Evolutionary conservation across 2,329 filamentous ascomycete genomes (phyloP).

Genomic region (Colletotrichum sp.): DNA sequence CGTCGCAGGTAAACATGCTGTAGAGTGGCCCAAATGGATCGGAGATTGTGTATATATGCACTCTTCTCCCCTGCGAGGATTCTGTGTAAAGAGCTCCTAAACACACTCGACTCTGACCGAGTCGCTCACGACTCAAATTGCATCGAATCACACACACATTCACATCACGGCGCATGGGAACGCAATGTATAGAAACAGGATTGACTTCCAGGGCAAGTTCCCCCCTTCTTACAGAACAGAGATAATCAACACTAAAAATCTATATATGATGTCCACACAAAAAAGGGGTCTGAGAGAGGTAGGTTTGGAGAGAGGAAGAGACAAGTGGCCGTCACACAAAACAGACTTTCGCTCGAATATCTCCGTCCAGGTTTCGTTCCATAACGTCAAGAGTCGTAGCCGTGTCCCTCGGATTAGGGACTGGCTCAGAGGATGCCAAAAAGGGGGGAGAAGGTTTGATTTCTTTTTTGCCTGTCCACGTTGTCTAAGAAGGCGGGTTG

Average conservation of each 20-base stretch:
- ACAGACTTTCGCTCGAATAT: constrained; percentile 14
- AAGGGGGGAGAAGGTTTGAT: constrained; percentile 7
- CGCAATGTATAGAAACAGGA: neutral
- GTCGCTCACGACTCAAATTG: neutral
- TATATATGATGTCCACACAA: constrained; percentile 15
- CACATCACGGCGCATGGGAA: neutral
- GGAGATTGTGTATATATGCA: constrained; percentile 17
- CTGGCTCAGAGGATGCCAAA: neutral
- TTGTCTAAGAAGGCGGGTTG: constrained; percentile 2
- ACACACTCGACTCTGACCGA: neutral
- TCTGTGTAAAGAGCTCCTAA: neutral
- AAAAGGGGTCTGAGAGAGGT: neutral
- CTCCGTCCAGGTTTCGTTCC: constrained; percentile 10
- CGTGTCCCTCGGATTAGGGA: neutral
- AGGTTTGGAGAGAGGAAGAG: neutral
- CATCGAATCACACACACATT: neutral
- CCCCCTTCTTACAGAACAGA: constrained; percentile 12
- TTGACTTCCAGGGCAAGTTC: constrained; percentile 3
- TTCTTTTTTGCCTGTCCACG: constrained; percentile 6
- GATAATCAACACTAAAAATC: constrained; percentile 19
- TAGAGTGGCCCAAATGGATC: neutral
- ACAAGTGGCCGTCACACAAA: constrained; percentile 7
- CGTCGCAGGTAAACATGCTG: neutral
- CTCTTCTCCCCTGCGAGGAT: neutral
- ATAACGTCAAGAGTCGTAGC: constrained; percentile 5